Percentiles rank a stretch among this genome's conserved stretches.
phyloP scores from a whole-genome alignment of 2,329 filamentous ascomycete species.

The Xylaria sp. region DNA sequence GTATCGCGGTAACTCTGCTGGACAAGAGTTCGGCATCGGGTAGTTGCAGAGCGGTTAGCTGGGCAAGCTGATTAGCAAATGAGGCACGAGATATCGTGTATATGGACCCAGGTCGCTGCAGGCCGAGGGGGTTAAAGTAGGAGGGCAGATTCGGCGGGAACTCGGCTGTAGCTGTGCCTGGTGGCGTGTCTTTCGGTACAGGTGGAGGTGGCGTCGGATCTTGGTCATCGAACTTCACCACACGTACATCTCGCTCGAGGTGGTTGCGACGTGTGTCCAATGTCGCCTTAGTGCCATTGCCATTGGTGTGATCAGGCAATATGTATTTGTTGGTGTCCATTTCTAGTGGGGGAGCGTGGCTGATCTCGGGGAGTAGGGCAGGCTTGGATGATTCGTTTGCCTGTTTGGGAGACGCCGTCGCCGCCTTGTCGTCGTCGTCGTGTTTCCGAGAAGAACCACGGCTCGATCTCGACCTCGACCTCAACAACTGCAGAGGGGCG shows the following conservation, averaged over 20 bases:
- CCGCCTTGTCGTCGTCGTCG: conserved; percentile 38
- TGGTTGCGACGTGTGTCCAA: conserved; percentile 67
- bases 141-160: conserved; percentile 63
- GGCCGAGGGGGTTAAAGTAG: conserved; percentile 74
- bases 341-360: conserved; percentile 60
- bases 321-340: conserved; percentile 81
- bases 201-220: conserved; percentile 54
- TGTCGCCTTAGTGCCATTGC: conserved; percentile 73
- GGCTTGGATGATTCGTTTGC: conserved; percentile 42
- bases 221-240: conserved; percentile 49
- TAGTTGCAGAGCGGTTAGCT: conserved; percentile 88
- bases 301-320: conserved; percentile 74
- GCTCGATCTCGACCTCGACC: conserved; percentile 48
- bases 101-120: conserved; percentile 82
- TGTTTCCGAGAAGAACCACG: conserved; percentile 46
- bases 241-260: conserved; percentile 60
- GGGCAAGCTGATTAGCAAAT: conserved; percentile 91
- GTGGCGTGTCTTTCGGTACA: conserved; percentile 64
- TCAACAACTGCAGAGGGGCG: conserved; percentile 57
- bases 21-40: conserved; percentile 87
- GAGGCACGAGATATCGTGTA: conserved; percentile 93
- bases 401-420: conserved; percentile 27
- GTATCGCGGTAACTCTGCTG: conserved; percentile 83
- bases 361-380: conserved; percentile 63
- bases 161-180: conserved; percentile 53